phyloP scores from a whole-genome alignment of 1,284 basidiomycete genomes.

The Vanrija pseudolonga region DNA sequence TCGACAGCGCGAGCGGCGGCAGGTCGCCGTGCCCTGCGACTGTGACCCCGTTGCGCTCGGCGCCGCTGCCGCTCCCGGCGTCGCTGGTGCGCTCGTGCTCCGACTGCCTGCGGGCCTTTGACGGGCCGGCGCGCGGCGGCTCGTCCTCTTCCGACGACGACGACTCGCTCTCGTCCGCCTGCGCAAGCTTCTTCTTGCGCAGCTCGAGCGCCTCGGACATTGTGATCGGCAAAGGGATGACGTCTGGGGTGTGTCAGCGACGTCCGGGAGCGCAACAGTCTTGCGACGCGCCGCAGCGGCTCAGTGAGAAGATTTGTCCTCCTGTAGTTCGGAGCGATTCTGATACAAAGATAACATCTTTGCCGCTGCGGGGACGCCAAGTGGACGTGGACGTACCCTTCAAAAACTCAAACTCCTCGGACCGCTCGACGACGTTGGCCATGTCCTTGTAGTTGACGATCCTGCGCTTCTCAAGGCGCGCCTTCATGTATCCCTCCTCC shows the following conservation, averaged over 20 bases:
- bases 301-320: constrained; percentile 49
- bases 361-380: background rate
- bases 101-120: background rate
- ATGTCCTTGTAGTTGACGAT: constrained; percentile 50
- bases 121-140: background rate
- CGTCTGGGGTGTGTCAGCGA: constrained; percentile 24
- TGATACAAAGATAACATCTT: constrained; percentile 35
- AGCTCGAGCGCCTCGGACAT: constrained; percentile 41
- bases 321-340: constrained; percentile 26
- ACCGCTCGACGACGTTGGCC: constrained; percentile 36
- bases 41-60: background rate
- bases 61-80: background rate
- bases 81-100: background rate
- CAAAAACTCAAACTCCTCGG: constrained; percentile 46
- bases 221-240: constrained; percentile 39
- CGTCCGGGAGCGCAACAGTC: constrained; percentile 7
- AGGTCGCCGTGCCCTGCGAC: constrained; percentile 25
- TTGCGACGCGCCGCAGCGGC: background rate
- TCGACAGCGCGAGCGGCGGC: constrained; percentile 35
- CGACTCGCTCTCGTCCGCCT: constrained; percentile 5
- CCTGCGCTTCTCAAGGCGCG: constrained; percentile 47
- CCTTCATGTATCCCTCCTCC: constrained; percentile 48
- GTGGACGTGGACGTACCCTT: constrained; percentile 28
- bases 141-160: background rate
- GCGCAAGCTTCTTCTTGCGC: constrained; percentile 27